These are phyloP conservation scores for Geosmithia putterillii DNA, from an alignment of 2,329 filamentous ascomycete species.

Conservation along the genomic window DNA sequence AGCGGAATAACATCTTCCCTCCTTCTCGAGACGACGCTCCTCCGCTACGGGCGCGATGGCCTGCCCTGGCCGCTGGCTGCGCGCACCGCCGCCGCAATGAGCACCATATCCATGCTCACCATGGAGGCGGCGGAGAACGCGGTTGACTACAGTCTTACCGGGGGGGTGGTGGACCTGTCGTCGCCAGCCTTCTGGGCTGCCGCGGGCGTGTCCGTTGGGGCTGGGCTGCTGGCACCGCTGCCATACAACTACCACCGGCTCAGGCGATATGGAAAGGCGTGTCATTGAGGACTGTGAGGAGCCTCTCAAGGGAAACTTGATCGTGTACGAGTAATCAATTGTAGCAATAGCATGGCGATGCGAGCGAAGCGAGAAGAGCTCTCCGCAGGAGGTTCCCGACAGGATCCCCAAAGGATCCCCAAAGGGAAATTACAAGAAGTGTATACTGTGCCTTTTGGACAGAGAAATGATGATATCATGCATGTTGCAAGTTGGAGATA, in stretches of 20 bases:
- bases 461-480: no score
- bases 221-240: constrained; percentile 34
- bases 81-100: constrained; percentile 44
- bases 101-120: constrained; percentile 43
- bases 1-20: constrained; percentile 38
- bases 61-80: constrained; percentile 32
- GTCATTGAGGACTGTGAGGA: constrained; percentile 19
- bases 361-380: no score
- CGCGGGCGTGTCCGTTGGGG: constrained; percentile 27
- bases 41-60: constrained; percentile 32
- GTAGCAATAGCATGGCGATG: no score
- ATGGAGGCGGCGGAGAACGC: constrained; percentile 44
- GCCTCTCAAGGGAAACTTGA: background rate
- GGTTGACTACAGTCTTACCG: constrained; percentile 42
- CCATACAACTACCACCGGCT: constrained; percentile 41
- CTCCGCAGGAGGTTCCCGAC: no score
- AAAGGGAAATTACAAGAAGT: no score
- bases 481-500: no score
- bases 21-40: constrained; percentile 36
- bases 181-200: constrained; percentile 39
- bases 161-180: constrained; percentile 32
- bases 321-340: no score
- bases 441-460: no score
- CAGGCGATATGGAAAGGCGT: constrained; percentile 33
- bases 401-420: no score